These are phyloP conservation scores for Ophiognomonia clavigignenti-juglandacearum DNA, from an alignment of 2,329 filamentous ascomycete species.

Conservation along the genomic window DNA sequence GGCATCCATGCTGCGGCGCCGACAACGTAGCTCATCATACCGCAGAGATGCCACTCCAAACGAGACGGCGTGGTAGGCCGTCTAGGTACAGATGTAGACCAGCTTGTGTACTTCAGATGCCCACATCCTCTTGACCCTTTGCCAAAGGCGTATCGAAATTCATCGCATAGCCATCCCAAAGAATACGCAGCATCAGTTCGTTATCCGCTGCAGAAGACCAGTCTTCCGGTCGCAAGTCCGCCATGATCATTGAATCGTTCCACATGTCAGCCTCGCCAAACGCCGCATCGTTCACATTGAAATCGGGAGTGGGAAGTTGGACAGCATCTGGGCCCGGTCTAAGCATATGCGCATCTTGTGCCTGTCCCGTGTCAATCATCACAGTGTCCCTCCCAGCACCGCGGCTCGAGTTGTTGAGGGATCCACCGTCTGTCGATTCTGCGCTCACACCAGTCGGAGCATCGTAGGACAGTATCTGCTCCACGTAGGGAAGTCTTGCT, in stretches of 20 bases:
- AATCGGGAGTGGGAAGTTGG: constrained; percentile 3
- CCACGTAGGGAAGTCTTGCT: constrained; percentile 1
- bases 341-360: neutral
- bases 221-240: constrained; percentile 7
- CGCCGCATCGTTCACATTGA: neutral
- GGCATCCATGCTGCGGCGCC: too few species aligned
- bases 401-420: neutral
- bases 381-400: too few species aligned
- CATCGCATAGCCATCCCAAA: constrained; percentile 10
- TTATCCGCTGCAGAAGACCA: constrained; percentile 6
- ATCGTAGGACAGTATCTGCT: constrained; percentile 10
- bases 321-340: neutral
- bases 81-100: neutral
- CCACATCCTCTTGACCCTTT: neutral
- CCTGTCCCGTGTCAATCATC: neutral
- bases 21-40: too few species aligned
- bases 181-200: constrained; percentile 10
- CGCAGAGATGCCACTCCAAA: too few species aligned
- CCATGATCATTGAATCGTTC: constrained; percentile 2
- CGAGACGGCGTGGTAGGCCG: neutral
- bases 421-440: neutral
- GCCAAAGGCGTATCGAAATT: constrained; percentile 1
- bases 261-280: neutral
- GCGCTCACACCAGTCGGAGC: constrained; percentile 1
- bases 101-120: neutral